Evolutionary conservation across 306 rosid species (phyloP).

Genomic region (Luffa acutangula): DNA sequence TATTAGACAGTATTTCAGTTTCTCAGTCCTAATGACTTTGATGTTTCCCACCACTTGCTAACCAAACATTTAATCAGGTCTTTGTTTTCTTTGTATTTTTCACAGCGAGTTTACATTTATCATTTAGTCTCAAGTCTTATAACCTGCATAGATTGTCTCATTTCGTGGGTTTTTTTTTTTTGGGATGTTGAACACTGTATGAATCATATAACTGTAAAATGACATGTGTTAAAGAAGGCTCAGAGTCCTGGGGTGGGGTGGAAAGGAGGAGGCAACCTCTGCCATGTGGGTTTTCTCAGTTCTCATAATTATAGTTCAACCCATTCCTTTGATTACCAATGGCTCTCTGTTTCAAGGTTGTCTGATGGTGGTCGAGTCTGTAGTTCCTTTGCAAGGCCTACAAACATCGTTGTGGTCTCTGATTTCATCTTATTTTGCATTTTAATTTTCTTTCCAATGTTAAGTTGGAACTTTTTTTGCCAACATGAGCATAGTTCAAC

Average conservation of each 20-base stretch:
- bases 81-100: neutral
- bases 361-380: neutral
- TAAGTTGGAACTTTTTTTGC: neutral
- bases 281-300: conserved; percentile 24
- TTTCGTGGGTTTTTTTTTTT: neutral
- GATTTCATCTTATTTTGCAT: neutral
- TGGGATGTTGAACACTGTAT: neutral
- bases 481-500: too few species aligned
- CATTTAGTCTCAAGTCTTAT: neutral
- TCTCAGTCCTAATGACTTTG: neutral
- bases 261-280: conserved; percentile 27
- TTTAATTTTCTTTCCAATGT: neutral
- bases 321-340: conserved; percentile 31
- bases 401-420: neutral
- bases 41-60: neutral
- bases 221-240: neutral
- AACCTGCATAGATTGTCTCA: neutral
- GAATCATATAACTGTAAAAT: neutral
- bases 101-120: neutral
- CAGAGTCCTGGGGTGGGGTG: neutral
- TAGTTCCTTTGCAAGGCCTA: neutral
- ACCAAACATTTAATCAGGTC: neutral
- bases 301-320: neutral
- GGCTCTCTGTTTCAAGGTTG: conserved; percentile 57
- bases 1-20: neutral